These are phyloP conservation scores for Phytophthora sp. DNA, from an alignment of 352 stramenopile genomes.

Conservation along the genomic window DNA sequence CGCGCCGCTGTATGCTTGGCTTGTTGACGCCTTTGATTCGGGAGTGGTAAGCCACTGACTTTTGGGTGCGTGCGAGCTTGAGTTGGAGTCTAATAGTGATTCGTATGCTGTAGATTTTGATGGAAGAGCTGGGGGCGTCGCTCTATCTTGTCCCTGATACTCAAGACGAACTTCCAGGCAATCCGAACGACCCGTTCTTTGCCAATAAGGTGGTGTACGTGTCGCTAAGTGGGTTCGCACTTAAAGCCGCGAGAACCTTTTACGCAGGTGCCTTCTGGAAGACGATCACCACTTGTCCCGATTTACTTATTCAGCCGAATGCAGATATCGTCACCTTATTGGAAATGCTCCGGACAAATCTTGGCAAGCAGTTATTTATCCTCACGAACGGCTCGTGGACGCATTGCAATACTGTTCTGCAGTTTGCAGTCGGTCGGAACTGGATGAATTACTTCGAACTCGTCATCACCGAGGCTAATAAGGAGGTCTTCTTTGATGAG, in stretches of 20 bases:
- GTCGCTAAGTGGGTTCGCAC: constrained; percentile 45
- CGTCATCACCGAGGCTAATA: constrained; percentile 56
- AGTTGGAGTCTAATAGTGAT: no score
- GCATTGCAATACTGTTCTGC: constrained; percentile 63
- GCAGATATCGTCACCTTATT: constrained; percentile 47
- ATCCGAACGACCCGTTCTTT: constrained; percentile 53
- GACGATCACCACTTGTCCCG: constrained; percentile 46
- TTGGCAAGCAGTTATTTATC: constrained; percentile 51
- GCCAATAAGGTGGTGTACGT: constrained; percentile 52
- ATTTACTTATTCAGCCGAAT: constrained; percentile 54
- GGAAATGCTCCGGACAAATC: constrained; percentile 35
- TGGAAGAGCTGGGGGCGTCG: constrained; percentile 47
- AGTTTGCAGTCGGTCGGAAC: constrained; percentile 52
- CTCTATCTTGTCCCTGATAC: constrained; percentile 53
- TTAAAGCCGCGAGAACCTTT: constrained; percentile 50
- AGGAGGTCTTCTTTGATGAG: constrained; percentile 63
- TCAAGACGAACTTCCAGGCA: constrained; percentile 36
- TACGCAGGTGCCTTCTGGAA: constrained; percentile 59
- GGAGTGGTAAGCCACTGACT: no score
- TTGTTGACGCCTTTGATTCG: constrained; percentile 57
- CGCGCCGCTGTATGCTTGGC: constrained; percentile 56
- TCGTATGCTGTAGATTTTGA: constrained; percentile 39
- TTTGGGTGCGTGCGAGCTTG: no score
- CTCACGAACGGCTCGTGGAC: constrained; percentile 62
- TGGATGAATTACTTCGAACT: constrained; percentile 57